Evolutionary conservation across 2,329 filamentous ascomycete genomes (phyloP).

Genomic region (Chalaropsis ovoidea): DNA sequence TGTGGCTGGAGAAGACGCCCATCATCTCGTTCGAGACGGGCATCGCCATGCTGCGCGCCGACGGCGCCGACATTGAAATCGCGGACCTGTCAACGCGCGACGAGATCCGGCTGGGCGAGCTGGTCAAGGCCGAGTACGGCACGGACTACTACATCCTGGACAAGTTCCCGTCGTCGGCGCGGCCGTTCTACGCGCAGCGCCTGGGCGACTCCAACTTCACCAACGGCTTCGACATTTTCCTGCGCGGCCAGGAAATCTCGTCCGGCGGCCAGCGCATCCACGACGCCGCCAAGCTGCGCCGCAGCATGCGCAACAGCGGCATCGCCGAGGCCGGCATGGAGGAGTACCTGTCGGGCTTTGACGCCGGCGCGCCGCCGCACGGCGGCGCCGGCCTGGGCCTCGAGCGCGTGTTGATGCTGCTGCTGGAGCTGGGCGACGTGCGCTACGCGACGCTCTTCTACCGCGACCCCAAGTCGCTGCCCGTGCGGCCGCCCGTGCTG

Average conservation of each 20-base stretch:
- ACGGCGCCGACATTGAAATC: slow-evolving; percentile 57
- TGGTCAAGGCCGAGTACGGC: slow-evolving; percentile 75
- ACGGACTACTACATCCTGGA: slow-evolving; percentile 93
- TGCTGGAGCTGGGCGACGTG: slow-evolving; percentile 81
- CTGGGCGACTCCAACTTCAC: slow-evolving; percentile 65
- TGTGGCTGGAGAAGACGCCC: slow-evolving; percentile 78
- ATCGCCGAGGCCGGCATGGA: slow-evolving; percentile 76
- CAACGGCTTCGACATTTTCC: slow-evolving; percentile 91
- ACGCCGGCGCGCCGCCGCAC: slow-evolving; percentile 79
- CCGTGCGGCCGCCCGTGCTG: slow-evolving; percentile 54
- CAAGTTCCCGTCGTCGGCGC: slow-evolving; percentile 75
- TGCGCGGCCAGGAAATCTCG: slow-evolving; percentile 84
- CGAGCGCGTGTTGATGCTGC: slow-evolving; percentile 76
- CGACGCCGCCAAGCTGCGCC: slow-evolving; percentile 60
- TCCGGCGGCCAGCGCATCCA: slow-evolving; percentile 92
- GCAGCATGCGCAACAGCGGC: slow-evolving; percentile 64
- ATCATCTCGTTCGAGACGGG: slow-evolving; percentile 71
- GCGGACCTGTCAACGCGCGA: slow-evolving; percentile 79
- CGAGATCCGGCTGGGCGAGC: slow-evolving; percentile 72
- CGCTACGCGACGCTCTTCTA: slow-evolving; percentile 79
- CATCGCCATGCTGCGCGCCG: slow-evolving; percentile 70
- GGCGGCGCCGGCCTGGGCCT: slow-evolving; percentile 83
- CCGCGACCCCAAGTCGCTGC: slow-evolving; percentile 79
- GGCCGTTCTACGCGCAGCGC: slow-evolving; percentile 86
- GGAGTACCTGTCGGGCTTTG: slow-evolving; percentile 80